A percentile compares a stretch with the other conserved stretches of the same genome.
These are phyloP conservation scores for Catharanthus roseus DNA, from an alignment of 257 asterid species.

Conservation along the genomic window DNA sequence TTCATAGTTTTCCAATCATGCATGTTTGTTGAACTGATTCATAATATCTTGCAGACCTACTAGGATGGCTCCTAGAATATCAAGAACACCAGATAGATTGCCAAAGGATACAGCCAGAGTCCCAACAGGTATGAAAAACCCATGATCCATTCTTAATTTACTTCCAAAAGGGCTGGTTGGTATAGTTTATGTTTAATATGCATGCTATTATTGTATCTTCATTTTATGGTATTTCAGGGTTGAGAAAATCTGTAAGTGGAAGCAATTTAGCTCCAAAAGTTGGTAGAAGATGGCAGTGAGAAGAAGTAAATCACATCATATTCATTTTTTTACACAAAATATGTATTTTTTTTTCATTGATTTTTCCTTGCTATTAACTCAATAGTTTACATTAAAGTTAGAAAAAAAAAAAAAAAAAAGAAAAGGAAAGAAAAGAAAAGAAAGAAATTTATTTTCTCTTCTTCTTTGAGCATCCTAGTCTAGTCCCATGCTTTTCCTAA, in stretches of 20 bases:
- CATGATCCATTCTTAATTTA: too few species aligned
- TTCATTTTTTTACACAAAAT: background rate
- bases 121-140: constrained; percentile 42
- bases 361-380: background rate
- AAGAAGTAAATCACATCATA: constrained; percentile 2
- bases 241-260: constrained; percentile 34
- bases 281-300: constrained; percentile 34
- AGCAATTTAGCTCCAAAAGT: constrained; percentile 25
- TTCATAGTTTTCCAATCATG: too few species aligned
- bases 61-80: constrained; percentile 26
- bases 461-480: too few species aligned
- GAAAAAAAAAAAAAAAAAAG: too few species aligned
- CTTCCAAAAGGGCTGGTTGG: too few species aligned
- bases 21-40: too few species aligned
- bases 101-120: constrained; percentile 26
- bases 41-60: too few species aligned
- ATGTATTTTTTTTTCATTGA: background rate
- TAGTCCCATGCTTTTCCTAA: too few species aligned
- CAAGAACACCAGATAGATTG: constrained; percentile 25
- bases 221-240: constrained; percentile 32
- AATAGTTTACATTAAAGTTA: too few species aligned
- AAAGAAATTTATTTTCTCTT: too few species aligned
- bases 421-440: too few species aligned
- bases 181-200: too few species aligned
- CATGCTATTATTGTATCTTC: background rate